Base-by-base conservation (phyloP, 139 green algal genomes). In the Coccomyxa sp. region DNA sequence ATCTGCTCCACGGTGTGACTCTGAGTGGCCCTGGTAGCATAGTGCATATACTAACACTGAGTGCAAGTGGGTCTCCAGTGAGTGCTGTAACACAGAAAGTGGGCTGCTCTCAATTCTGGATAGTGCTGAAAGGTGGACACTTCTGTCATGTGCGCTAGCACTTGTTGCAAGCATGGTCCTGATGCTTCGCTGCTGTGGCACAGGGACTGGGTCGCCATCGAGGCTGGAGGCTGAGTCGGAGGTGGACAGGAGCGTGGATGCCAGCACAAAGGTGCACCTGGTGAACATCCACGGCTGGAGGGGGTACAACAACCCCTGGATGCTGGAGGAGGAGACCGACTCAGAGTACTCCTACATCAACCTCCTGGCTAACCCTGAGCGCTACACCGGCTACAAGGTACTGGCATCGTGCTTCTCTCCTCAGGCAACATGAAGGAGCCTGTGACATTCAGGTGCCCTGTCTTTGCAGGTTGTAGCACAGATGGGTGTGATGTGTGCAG, bases 301-400 rank as follows among this genome's bases (percentile, higher is more conserved):
- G 24, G 94, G 94, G 1, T 91, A 93, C 77, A 90, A 94, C 87
- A 98, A 98, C 83, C 95, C 95, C 8, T 98, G 95, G 95, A 97
- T 98, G 90, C 85, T 87, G 2, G 91, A 96, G 68, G 78, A 90
- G 27, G 92, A 97, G 9, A 85, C 90, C 0, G 84, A 87, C 10
- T 84, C 92, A n/a, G 89, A 97, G 33, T 97, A 94, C 82, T 81
- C 89, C 70, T 98, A 98, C 87, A 94, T 99, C 82, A 97, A 99
- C 86, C 83, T 99, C 39, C 79, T 91, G 41, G 84, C 90, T 36
- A 99, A 99, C 87, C 87, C 88, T 14, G 96, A 99, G 89, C 84
- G 92, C 27, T 99, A 95, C 89, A 99, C 96, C 22, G 96, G 95
- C 54, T 97, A 95, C 78, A 91, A 91, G 83, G 89, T 91, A 68